These are phyloP conservation scores for Ascoidea tarda DNA, from an alignment of 805 yeast genomes.

Conservation along the genomic window DNA sequence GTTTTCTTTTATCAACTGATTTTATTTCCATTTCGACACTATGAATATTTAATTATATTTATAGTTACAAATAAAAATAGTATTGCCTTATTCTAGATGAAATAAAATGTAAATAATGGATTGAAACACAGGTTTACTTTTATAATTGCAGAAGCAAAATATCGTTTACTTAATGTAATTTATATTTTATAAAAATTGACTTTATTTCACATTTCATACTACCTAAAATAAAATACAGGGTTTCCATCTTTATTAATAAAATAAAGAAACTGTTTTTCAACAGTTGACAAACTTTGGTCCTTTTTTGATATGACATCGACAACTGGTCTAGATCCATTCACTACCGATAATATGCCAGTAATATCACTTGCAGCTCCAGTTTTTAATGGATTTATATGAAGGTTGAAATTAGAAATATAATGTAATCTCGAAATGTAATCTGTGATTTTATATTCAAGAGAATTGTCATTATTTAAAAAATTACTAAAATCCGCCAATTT, in stretches of 20 bases:
- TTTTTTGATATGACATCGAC: background rate
- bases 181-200: too few species aligned
- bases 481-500: too few species aligned
- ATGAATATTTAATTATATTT: too few species aligned
- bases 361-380: conserved; percentile 10
- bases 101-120: too few species aligned
- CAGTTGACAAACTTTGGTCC: background rate
- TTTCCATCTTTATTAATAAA: background rate
- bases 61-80: too few species aligned
- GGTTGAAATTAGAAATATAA: background rate
- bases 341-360: conserved; percentile 6
- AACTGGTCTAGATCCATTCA: conserved; percentile 2
- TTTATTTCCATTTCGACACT: too few species aligned
- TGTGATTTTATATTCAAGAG: background rate
- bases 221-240: background rate
- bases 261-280: background rate
- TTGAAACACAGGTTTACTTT: too few species aligned
- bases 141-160: too few species aligned
- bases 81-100: too few species aligned
- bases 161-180: too few species aligned
- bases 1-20: too few species aligned
- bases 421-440: background rate
- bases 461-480: background rate
- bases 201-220: background rate
- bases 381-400: conserved; percentile 2